Evolutionary conservation across 805 yeast species (phyloP), one percentile per base, ranked within the genome.

Genomic region (Starmerella khaoyaiensis): DNA sequence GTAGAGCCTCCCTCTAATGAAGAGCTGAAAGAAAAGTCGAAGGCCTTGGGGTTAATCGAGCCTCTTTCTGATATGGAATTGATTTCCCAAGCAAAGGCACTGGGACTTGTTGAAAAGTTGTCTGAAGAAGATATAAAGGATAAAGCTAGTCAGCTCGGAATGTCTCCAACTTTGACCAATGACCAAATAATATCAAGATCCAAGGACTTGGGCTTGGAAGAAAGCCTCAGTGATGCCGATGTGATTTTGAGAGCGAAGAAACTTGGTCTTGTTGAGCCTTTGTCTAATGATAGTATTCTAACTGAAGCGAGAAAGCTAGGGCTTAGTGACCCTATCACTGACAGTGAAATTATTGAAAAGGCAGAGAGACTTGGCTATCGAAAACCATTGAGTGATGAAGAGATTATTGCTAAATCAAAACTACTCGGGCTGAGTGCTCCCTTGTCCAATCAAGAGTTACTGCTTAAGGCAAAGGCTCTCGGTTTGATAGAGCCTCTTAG

Each of bases 1-100:
- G 90, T 90, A 1, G 56, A 68, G 3, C 59, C 65, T 1, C 63
- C 81, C 69, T 52, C 64, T 7, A 86, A 80, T 4, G 90, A 79
- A 52, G 39, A 40, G 15, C 21, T 45, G 6, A 12, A 22, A 7
- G 33, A 44, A 16, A 50, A 48, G 21, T 59, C 58, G 48, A 42
- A 45, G 10, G 42, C 28, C 3, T 30, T 44, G 2, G 46, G 54
- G 3, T 40, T 57, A 11, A 46, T 47, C 1, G 38, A 28, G 14
- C 44, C 48, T 2, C 36, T 35, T 6, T 32, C 21, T 2, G 34
- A 36, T 3, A 36, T 18, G 3, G 44, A 46, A 9, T 19, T 46
- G 12, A 18, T 18, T 7, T 23, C 28, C 6, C 30, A 34, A 25
- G 50, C 50, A 3, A 25, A 22, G 28, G 8, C 16, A 2, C 40